Conservation (phyloP, 176 grass and related monocot genomes). For the Phoenix roebelenii region DNA sequence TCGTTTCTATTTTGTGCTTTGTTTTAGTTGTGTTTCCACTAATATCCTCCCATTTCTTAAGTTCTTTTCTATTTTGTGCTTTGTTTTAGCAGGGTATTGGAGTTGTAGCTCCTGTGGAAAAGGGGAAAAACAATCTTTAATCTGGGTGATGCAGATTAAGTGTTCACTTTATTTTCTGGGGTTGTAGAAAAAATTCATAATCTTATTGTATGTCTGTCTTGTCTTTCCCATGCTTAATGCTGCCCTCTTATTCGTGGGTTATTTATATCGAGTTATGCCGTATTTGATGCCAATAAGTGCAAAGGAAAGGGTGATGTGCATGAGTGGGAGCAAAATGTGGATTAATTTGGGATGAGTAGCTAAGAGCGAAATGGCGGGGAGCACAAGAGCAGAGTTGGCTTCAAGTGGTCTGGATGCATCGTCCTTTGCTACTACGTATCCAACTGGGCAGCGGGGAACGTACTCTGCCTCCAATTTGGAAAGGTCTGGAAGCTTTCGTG, state of each 20-base stretch:
- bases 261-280: background rate
- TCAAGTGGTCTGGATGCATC: constrained; percentile 15
- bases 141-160: no score
- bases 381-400: constrained; percentile 9
- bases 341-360: background rate
- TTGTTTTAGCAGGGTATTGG: no score
- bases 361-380: constrained; percentile 31
- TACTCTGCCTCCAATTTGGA: constrained; percentile 13
- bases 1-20: no score
- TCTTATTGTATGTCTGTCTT: no score
- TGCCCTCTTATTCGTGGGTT: background rate
- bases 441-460: constrained; percentile 17
- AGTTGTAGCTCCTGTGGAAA: no score
- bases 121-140: no score
- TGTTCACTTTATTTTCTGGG: no score
- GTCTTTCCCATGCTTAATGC: no score
- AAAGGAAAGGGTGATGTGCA: background rate
- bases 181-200: no score
- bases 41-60: no score
- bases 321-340: background rate
- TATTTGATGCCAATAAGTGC: background rate
- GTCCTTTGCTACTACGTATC: constrained; percentile 8
- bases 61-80: no score
- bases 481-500: constrained; percentile 33
- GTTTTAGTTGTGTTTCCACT: no score